These are phyloP conservation scores for Vitis hybrid DNA, from an alignment of 177 flowering plant genomes.

Conservation along the genomic window DNA sequence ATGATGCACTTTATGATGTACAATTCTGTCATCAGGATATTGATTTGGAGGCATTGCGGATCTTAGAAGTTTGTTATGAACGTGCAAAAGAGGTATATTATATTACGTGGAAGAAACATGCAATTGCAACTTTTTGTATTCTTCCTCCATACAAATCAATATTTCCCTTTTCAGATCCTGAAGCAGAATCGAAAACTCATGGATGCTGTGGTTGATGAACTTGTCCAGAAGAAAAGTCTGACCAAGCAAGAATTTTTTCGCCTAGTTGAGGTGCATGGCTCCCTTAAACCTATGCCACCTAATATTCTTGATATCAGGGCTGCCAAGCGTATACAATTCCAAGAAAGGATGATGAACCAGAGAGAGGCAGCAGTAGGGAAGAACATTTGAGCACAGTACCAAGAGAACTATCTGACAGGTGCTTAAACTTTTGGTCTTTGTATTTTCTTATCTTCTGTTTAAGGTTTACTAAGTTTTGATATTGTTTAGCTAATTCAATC, in stretches of 20 bases:
- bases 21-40: conserved; percentile 55
- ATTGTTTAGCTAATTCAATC: no score
- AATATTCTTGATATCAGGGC: conserved; percentile 61
- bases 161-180: conserved; percentile 54
- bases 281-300: conserved; percentile 57
- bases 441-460: background rate
- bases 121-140: background rate
- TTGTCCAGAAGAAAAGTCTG: conserved; percentile 70
- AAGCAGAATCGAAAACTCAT: conserved; percentile 55
- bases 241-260: conserved; percentile 69
- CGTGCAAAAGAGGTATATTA: conserved; percentile 78
- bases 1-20: background rate
- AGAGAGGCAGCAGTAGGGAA: conserved; percentile 27
- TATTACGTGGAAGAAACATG: background rate
- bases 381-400: conserved; percentile 23
- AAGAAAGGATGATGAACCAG: conserved; percentile 40
- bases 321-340: conserved; percentile 51
- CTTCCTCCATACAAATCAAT: background rate
- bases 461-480: background rate
- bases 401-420: background rate
- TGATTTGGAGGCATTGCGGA: conserved; percentile 73
- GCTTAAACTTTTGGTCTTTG: background rate
- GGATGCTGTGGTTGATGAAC: conserved; percentile 75
- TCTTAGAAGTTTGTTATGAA: conserved; percentile 66
- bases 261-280: conserved; percentile 69